Evolutionary conservation across 73 alveolate species (phyloP).

Genomic region (Paramecium primaurelia): DNA sequence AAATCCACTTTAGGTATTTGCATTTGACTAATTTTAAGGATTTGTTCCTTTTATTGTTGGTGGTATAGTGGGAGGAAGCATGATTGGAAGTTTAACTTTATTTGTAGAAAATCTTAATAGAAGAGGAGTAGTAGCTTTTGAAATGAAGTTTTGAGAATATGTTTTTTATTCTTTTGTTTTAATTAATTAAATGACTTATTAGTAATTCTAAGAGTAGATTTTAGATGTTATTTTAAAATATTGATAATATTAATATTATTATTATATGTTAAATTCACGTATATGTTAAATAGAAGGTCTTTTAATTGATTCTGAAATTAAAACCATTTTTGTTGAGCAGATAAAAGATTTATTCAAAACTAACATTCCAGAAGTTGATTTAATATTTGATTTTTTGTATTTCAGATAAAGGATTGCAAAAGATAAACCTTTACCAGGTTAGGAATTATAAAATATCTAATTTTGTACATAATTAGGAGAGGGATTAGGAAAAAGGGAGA

Average conservation of each 20-base stretch:
- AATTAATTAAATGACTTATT: not conserved
- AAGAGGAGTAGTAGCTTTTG: not conserved
- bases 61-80: not conserved
- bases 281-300: not conserved
- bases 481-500: not conserved
- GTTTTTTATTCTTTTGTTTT: not conserved
- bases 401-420: not conserved
- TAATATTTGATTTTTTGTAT: not conserved
- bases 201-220: not conserved
- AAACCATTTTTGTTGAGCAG: not conserved
- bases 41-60: slow-evolving; percentile 42
- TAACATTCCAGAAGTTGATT: not conserved
- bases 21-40: not conserved
- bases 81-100: slow-evolving; percentile 43
- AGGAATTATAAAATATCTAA: not conserved
- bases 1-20: slow-evolving; percentile 22
- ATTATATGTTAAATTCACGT: not conserved
- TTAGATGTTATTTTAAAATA: not conserved
- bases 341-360: not conserved
- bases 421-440: not conserved
- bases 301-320: not conserved
- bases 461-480: not conserved
- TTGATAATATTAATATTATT: not conserved
- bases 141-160: not conserved
- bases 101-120: not conserved